Evolutionary conservation across 805 yeast species (phyloP).

Genomic region (Candida koratica): DNA sequence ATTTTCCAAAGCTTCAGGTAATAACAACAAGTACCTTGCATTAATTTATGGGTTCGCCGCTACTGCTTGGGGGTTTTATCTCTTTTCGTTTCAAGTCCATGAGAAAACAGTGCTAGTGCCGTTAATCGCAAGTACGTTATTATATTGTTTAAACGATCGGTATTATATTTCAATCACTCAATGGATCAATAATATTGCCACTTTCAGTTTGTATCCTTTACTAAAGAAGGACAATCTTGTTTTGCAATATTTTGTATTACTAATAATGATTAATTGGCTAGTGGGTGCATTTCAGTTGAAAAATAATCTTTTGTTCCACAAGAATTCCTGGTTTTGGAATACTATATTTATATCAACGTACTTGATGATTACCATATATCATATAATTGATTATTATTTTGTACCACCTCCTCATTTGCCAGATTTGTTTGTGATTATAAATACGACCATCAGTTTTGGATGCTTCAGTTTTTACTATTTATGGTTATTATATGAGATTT

Average conservation of each 20-base stretch:
- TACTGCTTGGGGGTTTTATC: slow-evolving; percentile 80
- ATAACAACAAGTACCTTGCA: slow-evolving; percentile 15
- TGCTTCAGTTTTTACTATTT: slow-evolving; percentile 74
- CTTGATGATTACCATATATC: slow-evolving; percentile 47
- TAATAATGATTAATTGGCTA: slow-evolving; percentile 47
- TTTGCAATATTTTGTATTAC: slow-evolving; percentile 65
- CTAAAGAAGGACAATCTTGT: slow-evolving; percentile 68
- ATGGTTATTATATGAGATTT: slow-evolving; percentile 64
- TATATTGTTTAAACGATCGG: slow-evolving; percentile 53
- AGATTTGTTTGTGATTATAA: slow-evolving; percentile 80
- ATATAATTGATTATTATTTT: slow-evolving; percentile 47
- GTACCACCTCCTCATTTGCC: slow-evolving; percentile 64
- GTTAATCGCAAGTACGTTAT: slow-evolving; percentile 73
- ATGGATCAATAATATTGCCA: slow-evolving; percentile 83
- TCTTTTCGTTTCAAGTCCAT: slow-evolving; percentile 94
- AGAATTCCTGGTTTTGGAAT: slow-evolving; percentile 23
- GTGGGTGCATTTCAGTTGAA: slow-evolving; percentile 22
- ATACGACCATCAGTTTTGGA: slow-evolving; percentile 68
- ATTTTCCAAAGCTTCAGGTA: slow-evolving; percentile 15
- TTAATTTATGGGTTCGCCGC: slow-evolving; percentile 69
- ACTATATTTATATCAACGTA: slow-evolving; percentile 26
- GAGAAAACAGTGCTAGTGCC: slow-evolving; percentile 91
- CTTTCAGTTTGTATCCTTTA: slow-evolving; percentile 86
- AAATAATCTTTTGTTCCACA: slow-evolving; percentile 22
- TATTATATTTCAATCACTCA: slow-evolving; percentile 67